Evolutionary conservation across 148 eudicot genomes (phyloP), one percentile per base, ranked within the genome.

Genomic region (Arctostaphylos glauca): DNA sequence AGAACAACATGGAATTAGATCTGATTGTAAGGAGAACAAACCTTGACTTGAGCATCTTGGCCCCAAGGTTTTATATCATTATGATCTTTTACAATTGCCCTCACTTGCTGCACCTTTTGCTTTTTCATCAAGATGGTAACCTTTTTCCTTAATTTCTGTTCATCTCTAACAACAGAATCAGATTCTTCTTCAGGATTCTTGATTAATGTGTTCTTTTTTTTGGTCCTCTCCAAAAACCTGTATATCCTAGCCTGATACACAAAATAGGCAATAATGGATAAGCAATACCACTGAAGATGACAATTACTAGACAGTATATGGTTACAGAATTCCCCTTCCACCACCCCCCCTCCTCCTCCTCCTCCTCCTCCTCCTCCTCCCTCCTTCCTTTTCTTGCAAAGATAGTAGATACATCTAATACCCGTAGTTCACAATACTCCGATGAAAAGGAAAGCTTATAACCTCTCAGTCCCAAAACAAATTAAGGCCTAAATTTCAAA

Each of bases 1-100:
- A 64, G 19, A 56, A 64, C 41, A 71, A 14, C 16, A 38, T 64
- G 50, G 71, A 70, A 74, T 54, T 31, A 4, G 50, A 52, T 48
- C 21, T 71, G 72, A 83, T 38, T 31, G 67, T 54, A 10, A 78
- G 54, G 56, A 55, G 77, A 83, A 79, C 92, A 25, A 84, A 95
- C 98, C 97, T 93, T 93, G 79, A 97, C 99, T 87, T 83, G 93
- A 86, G 93, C 92, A 73, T 87, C 93, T 23, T 86, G 80, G 81
- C 91, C 90, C 99, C 99, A 96, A 21, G 95, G 91, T 79, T 86
- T 88, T 77, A 84, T 55, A 38, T 89, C 90, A 78, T 89, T 91
- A 14, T 88, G 89, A 67, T 82, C 80, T 81, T 86, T 83, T 59
- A 96, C 86, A 60, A 96, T 88, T 78, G 87, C 83, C 86, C 89